A percentile compares a stretch with the other conserved stretches of the same genome.
Conservation (phyloP, 1,139 yeast genomes). For the Yarrowia galli region DNA sequence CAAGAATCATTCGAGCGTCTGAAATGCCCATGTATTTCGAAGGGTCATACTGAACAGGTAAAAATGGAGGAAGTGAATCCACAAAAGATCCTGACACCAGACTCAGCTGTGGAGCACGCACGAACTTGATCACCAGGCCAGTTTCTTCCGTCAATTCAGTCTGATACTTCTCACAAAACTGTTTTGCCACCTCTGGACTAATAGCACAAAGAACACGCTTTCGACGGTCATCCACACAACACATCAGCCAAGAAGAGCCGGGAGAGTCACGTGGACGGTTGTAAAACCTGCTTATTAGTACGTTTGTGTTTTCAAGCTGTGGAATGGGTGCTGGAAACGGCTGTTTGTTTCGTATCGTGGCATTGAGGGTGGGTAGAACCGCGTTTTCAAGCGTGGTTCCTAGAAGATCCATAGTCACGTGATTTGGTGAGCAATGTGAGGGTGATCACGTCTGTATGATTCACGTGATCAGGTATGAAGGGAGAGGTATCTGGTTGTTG, state of each 20-base stretch:
- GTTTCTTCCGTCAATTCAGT: constrained; percentile 12
- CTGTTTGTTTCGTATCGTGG: not conserved
- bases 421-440: not conserved
- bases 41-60: constrained; percentile 13
- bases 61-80: constrained; percentile 12
- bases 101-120: not conserved
- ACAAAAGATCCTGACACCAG: constrained; percentile 7
- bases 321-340: constrained; percentile 6
- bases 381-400: constrained; percentile 1
- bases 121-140: constrained; percentile 6
- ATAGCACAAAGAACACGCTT: constrained; percentile 9
- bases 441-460: too few relatives aligned
- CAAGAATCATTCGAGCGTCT: constrained; percentile 22
- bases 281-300: constrained; percentile 13
- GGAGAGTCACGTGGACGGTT: constrained; percentile 33
- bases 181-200: not conserved
- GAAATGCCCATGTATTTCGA: constrained; percentile 1
- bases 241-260: constrained; percentile 7
- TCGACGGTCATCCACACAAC: constrained; percentile 16
- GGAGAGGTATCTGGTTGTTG: too few relatives aligned
- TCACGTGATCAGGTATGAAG: not conserved
- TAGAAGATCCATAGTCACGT: constrained; percentile 17
- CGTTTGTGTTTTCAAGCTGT: not conserved
- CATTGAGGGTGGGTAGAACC: not conserved
- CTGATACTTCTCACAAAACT: not conserved